phyloP scores from a whole-genome alignment of 345 rosid species.

The Anacardium occidentale region DNA sequence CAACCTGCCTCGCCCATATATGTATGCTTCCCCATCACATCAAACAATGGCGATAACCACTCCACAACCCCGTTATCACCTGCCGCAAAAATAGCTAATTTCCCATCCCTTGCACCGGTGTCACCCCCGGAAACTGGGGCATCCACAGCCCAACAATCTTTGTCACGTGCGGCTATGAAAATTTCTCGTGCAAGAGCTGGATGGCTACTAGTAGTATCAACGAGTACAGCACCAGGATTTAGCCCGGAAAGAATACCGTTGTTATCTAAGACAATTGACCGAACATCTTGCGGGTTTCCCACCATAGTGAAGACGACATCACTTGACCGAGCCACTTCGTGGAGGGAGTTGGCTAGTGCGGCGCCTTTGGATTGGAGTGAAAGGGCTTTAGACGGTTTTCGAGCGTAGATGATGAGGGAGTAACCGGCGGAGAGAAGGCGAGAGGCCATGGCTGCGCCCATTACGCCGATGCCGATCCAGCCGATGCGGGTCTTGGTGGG shows the following conservation, averaged over 20 bases:
- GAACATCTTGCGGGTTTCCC: constrained; percentile 53
- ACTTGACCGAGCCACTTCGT: constrained; percentile 24
- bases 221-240: constrained; percentile 61
- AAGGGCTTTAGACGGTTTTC: constrained; percentile 39
- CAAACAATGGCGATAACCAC: constrained; percentile 57
- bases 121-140: constrained; percentile 82
- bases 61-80: constrained; percentile 56
- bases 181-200: constrained; percentile 69
- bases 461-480: constrained; percentile 55
- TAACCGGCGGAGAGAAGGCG: constrained; percentile 53
- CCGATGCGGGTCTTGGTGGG: constrained; percentile 44
- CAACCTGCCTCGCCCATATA: constrained; percentile 73
- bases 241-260: constrained; percentile 58
- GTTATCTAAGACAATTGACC: constrained; percentile 36
- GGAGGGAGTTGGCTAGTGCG: constrained; percentile 32
- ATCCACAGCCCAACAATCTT: constrained; percentile 66
- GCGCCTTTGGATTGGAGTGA: constrained; percentile 42
- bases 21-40: constrained; percentile 51
- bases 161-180: constrained; percentile 42
- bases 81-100: constrained; percentile 61
- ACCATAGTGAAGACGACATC: constrained; percentile 53
- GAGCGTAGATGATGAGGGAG: constrained; percentile 43
- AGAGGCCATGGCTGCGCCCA: constrained; percentile 54
- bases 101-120: constrained; percentile 69
- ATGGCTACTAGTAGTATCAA: constrained; percentile 68